Base-by-base conservation (phyloP, 2,329 filamentous ascomycete species). In the Hypoxylon rubiginosum region DNA sequence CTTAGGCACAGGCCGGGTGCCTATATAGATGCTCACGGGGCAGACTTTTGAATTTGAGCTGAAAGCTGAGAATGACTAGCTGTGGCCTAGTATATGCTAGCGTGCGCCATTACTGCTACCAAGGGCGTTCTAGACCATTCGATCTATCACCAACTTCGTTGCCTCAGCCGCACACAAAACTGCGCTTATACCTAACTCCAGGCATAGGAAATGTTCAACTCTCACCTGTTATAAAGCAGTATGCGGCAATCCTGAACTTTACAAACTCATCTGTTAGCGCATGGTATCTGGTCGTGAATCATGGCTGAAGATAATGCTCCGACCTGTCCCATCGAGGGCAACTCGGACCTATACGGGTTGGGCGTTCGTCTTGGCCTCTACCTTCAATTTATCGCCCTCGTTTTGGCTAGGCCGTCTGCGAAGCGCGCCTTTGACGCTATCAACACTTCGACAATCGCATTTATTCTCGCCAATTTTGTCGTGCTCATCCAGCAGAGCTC, bases 301-400 rank as follows among this genome's bases (percentile, higher is more conserved):
- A 64, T 50, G 61, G 32, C 43, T 3, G 61, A 51, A 13, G 15
- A 15, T n/a, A 17, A 53, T 17, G 17, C 3, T 19, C 8, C 15
- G 17, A 26, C 21, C 32, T 58, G 61, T 19, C 49, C 61, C 1
- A 55, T 64, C 9, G 21, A 54, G 2, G 55, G 61, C 30, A 64
- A 58, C 10, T n/a, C 49, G 36, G 55, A 64, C 17, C 45, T 64
- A 4, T 64, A 64, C 36, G 56, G 60, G 6, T 24, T 63, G 3
- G 60, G 60, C 3, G 41, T 63, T 8, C 60, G 60, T 39, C 60
- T 63, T 26, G 60, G 60, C 19, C 60, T 63, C 19, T 63, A 63
- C 30, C 13, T 63, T 26, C 54, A 63, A 15, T 63, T 63, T 15
- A 36, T 63, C 24, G 60, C 60, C 11, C 41, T 63, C n/a, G 54